Percentiles rank a stretch among this genome's conserved stretches.
These are phyloP conservation scores for Discostella stelligera DNA, from an alignment of 352 stramenopile species.

Conservation along the genomic window DNA sequence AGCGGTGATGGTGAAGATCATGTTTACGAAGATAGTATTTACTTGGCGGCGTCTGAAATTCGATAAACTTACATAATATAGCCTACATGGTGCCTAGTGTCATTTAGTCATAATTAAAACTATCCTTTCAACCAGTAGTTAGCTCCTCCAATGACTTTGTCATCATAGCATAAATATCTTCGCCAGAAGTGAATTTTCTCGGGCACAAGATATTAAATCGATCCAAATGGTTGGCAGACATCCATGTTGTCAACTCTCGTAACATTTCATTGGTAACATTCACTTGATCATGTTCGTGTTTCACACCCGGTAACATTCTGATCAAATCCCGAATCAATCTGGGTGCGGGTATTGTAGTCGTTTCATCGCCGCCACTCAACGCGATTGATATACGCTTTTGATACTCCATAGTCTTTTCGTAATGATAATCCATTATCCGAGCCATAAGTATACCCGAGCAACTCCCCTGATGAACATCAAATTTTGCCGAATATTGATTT, in stretches of 20 bases:
- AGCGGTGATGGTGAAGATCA: too few relatives aligned
- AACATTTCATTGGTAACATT: slow-evolving; percentile 26
- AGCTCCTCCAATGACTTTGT: slow-evolving; percentile 14
- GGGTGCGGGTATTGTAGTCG: slow-evolving; percentile 7
- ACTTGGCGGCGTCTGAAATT: too few relatives aligned
- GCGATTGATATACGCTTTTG: slow-evolving; percentile 24
- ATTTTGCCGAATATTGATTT: slow-evolving; percentile 43
- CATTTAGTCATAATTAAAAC: neutral
- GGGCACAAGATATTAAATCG: slow-evolving; percentile 31
- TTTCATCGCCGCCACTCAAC: slow-evolving; percentile 1
- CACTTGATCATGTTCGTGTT: slow-evolving; percentile 26
- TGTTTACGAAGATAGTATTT: too few relatives aligned
- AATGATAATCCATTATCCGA: slow-evolving; percentile 35
- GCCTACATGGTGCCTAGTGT: too few relatives aligned
- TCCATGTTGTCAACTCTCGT: slow-evolving; percentile 21
- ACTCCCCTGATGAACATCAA: slow-evolving; percentile 32
- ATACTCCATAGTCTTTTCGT: neutral
- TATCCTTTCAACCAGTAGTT: neutral
- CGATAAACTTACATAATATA: neutral
- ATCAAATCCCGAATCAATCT: slow-evolving; percentile 16
- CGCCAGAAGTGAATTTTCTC: slow-evolving; percentile 22
- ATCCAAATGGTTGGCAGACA: slow-evolving; percentile 24
- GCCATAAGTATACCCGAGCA: slow-evolving; percentile 35
- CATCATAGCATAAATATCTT: slow-evolving; percentile 33
- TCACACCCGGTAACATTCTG: slow-evolving; percentile 23